A percentile compares a stretch with the other conserved stretches of the same genome.
Conservation (phyloP, 352 stramenopile genomes). For the Globisporangium yorkense region DNA sequence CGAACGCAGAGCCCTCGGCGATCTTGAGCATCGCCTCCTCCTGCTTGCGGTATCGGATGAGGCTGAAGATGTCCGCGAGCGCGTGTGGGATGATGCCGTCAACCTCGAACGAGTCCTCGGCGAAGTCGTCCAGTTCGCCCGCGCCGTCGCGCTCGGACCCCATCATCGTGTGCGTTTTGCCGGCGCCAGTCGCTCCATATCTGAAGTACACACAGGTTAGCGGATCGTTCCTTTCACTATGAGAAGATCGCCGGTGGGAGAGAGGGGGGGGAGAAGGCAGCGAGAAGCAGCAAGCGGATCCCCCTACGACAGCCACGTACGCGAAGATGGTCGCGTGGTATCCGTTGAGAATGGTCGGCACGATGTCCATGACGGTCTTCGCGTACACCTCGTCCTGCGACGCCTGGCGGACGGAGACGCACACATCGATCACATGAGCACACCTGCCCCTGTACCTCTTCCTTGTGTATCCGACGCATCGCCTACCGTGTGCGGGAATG, state of each 20-base stretch:
- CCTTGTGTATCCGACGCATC: no score
- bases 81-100: conserved; percentile 83
- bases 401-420: conserved; percentile 8
- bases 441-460: no score
- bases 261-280: neutral
- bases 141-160: conserved; percentile 51
- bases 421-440: neutral
- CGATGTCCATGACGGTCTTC: conserved; percentile 53
- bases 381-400: conserved; percentile 50
- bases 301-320: conserved; percentile 11
- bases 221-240: neutral
- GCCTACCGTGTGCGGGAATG: conserved; percentile 31
- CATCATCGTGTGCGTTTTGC: conserved; percentile 77
- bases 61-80: conserved; percentile 49
- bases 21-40: conserved; percentile 42
- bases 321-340: conserved; percentile 84
- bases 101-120: conserved; percentile 34
- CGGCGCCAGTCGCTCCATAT: conserved; percentile 53
- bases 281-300: neutral
- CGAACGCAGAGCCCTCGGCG: conserved; percentile 34
- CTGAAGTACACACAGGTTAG: no score
- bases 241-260: neutral
- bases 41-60: conserved; percentile 58
- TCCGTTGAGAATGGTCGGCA: conserved; percentile 63
- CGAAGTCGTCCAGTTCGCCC: conserved; percentile 33